Percentiles rank a stretch among this genome's conserved stretches.
These are phyloP conservation scores for Debaryomyces sp. DNA, from an alignment of 1,139 yeast species.

Conservation along the genomic window DNA sequence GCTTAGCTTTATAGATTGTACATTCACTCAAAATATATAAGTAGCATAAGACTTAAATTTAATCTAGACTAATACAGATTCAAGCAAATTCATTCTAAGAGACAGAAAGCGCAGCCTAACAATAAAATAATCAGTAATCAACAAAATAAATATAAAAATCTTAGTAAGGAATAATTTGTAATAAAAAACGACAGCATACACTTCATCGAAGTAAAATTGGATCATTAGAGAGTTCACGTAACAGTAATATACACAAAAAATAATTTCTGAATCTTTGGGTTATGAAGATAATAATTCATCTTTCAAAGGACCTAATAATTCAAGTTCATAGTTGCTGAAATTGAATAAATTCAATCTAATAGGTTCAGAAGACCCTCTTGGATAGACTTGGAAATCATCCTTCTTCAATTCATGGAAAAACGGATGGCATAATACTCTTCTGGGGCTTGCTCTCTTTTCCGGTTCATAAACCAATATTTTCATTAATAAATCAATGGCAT, in stretches of 20 bases:
- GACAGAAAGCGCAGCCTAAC: constrained; percentile 1
- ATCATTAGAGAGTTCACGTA: constrained; percentile 4
- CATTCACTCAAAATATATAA: background rate
- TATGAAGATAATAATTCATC: constrained; percentile 29
- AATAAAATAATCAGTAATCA: constrained; percentile 6
- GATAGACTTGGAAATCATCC: constrained; percentile 58
- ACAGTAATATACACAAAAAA: constrained; percentile 1
- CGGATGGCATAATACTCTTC: constrained; percentile 67
- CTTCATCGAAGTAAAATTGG: background rate
- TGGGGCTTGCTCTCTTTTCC: constrained; percentile 64
- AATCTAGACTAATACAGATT: constrained; percentile 1
- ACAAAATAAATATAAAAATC: background rate
- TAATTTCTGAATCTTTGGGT: background rate
- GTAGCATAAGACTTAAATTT: constrained; percentile 2
- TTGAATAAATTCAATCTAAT: constrained; percentile 51
- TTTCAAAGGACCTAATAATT: constrained; percentile 47
- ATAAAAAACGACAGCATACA: background rate
- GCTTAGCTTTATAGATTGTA: constrained; percentile 66
- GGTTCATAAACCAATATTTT: constrained; percentile 76
- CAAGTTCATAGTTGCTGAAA: constrained; percentile 56
- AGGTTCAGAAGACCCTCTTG: constrained; percentile 51
- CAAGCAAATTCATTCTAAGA: background rate
- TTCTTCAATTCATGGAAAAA: constrained; percentile 70
- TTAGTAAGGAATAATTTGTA: background rate
- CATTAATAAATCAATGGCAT: constrained; percentile 70